Evolutionary conservation across 306 rosid species (phyloP).

Genomic region (Cucumis sativus): DNA sequence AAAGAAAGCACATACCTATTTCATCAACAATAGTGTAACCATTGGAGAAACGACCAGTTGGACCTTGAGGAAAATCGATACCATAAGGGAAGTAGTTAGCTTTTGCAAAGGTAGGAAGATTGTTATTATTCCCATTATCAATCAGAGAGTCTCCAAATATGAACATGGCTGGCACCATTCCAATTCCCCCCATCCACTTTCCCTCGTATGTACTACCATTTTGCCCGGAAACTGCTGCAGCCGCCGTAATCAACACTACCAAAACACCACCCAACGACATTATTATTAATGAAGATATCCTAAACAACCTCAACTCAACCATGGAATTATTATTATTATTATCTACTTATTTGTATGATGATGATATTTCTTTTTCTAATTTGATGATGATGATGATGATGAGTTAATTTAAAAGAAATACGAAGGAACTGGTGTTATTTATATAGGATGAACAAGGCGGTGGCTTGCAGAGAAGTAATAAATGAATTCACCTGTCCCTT

Average conservation of each 20-base stretch:
- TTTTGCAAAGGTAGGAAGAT: constrained; percentile 72
- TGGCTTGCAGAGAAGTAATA: background rate
- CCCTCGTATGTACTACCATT: background rate
- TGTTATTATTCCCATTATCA: constrained; percentile 89
- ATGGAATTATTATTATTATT: background rate
- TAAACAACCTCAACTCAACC: background rate
- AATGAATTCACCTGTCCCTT: background rate
- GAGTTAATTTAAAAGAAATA: background rate
- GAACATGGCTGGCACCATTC: constrained; percentile 85
- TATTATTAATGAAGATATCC: background rate
- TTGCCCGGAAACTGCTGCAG: constrained; percentile 26
- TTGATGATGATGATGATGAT: too few relatives aligned
- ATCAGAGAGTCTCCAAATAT: constrained; percentile 86
- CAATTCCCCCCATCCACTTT: background rate
- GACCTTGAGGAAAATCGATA: constrained; percentile 75
- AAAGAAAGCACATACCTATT: constrained; percentile 22
- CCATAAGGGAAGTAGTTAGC: constrained; percentile 93
- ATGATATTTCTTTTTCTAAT: too few relatives aligned
- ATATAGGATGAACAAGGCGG: background rate
- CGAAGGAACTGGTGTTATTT: background rate
- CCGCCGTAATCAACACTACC: constrained; percentile 2
- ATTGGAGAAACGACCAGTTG: constrained; percentile 88
- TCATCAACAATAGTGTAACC: constrained; percentile 87
- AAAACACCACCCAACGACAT: background rate
- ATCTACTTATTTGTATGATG: too few relatives aligned